Evolutionary conservation across 495 filamentous ascomycete genomes (phyloP).

Genomic region (Annulohypoxylon maeteangense): DNA sequence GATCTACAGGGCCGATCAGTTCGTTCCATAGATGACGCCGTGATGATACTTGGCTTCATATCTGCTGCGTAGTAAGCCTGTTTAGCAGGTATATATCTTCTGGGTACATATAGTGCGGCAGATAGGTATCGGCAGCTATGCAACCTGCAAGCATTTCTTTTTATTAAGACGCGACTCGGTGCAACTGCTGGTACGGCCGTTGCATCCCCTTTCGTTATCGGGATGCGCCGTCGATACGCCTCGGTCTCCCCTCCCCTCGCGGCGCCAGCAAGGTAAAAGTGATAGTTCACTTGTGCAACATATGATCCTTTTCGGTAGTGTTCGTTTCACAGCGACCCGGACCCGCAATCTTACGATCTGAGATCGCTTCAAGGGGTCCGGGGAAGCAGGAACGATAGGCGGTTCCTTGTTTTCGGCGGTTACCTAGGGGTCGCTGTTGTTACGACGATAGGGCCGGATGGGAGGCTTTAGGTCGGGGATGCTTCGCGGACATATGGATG

Average conservation of each 20-base stretch:
- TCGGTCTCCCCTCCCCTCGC: neutral
- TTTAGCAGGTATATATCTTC: neutral
- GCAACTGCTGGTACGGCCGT: constrained; percentile 29
- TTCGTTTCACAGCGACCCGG: constrained; percentile 15
- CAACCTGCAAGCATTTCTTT: constrained; percentile 9
- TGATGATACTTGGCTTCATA: constrained; percentile 7
- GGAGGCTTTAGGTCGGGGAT: constrained; percentile 7
- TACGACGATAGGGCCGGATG: neutral
- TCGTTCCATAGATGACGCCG: constrained; percentile 4
- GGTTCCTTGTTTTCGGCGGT: constrained; percentile 2
- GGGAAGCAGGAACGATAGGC: constrained; percentile 1
- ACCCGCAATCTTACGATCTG: constrained; percentile 31
- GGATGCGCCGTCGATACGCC: neutral
- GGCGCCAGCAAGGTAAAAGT: constrained; percentile 15
- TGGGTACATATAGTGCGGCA: constrained; percentile 2
- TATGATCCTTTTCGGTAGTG: constrained; percentile 12
- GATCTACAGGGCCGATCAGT: constrained; percentile 7
- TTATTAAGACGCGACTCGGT: constrained; percentile 8
- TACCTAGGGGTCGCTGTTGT: neutral
- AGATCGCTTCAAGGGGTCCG: neutral
- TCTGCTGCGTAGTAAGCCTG: constrained; percentile 24
- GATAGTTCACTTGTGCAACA: constrained; percentile 34
- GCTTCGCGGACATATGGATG: constrained; percentile 2
- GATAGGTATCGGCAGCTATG: constrained; percentile 4
- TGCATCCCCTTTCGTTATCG: constrained; percentile 17